Base-by-base conservation (phyloP, 495 filamentous ascomycete genomes). In the Xylaria castorea region DNA sequence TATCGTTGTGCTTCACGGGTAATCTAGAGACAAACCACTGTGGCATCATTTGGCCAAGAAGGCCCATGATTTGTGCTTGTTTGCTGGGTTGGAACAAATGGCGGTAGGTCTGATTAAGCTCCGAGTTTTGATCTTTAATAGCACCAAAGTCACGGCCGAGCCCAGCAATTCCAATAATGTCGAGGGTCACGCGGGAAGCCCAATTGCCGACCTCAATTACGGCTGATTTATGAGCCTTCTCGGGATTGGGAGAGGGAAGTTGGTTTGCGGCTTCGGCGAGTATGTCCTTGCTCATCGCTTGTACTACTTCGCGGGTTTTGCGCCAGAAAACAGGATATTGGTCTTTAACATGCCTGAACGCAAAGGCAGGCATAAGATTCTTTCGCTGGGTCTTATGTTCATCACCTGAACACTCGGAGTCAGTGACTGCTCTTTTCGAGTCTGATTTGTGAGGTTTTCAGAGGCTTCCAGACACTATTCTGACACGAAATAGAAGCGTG, bases 151-250 rank as follows among this genome's bases (percentile, higher is more conserved):
- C 93, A 32, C 89, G 87, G 0, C 94, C 94, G 76, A 97, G 88
- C 1, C 94, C 94, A 0, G 93, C 91, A 6, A 90, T 80, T 9
- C 95, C 94, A 73, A 97, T 95, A 68, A 97, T 94, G 75, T 97
- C 95, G 12, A 97, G 90, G 0, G 94, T 94, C 0, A 89, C 89
- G 22, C 93, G 88, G 50, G 86, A 90, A 11, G 85, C 89, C 92
- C 92, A 96, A 16, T 83, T 80, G 50, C 86, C 83, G 30, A 92
- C 88, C 64, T 96, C 92, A n/a, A 95, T 74, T 42, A 90, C 87
- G 12, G 84, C 85, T 5, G 79, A 77, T 20, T 81, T 81, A 18
- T 80, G 78, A 2, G 81, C 73, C n/a, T 83, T 82, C 18, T 83
- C 81, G 0, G 79, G 79, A 30, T 84, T 82, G 68, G 69, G 25